Percentiles rank a stretch among this genome's conserved stretches.
Evolutionary conservation across 176 grass and related monocot species (phyloP).

Genomic region (Musa itinerans): DNA sequence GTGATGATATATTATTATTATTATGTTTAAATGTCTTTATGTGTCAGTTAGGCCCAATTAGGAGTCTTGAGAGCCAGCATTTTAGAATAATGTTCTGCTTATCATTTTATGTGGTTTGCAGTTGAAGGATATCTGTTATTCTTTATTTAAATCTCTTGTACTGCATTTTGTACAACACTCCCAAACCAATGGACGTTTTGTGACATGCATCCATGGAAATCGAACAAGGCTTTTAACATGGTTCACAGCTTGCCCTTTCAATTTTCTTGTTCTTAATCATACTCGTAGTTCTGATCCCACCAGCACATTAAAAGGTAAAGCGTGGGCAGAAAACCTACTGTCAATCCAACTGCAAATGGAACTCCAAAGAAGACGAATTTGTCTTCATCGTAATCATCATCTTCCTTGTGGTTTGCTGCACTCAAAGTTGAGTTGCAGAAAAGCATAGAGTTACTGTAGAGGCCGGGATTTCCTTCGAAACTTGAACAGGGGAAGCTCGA

Average conservation of each 20-base stretch:
- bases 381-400: background rate
- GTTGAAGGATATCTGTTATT: no score
- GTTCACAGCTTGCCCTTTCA: background rate
- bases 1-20: no score
- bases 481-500: background rate
- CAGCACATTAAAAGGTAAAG: background rate
- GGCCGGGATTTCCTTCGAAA: constrained; percentile 6
- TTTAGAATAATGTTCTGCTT: no score
- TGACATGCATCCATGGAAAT: background rate
- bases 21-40: no score
- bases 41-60: no score
- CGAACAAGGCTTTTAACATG: no score
- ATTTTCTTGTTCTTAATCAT: background rate
- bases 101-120: no score
- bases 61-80: no score
- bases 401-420: background rate
- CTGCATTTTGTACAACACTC: background rate
- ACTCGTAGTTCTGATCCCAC: background rate
- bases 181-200: background rate
- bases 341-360: background rate
- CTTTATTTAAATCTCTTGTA: no score
- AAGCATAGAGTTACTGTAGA: background rate
- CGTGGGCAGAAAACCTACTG: background rate
- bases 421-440: background rate
- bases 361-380: background rate